phyloP scores from a whole-genome alignment of 441 rosid genomes.

The Adansonia madagascariensis region DNA sequence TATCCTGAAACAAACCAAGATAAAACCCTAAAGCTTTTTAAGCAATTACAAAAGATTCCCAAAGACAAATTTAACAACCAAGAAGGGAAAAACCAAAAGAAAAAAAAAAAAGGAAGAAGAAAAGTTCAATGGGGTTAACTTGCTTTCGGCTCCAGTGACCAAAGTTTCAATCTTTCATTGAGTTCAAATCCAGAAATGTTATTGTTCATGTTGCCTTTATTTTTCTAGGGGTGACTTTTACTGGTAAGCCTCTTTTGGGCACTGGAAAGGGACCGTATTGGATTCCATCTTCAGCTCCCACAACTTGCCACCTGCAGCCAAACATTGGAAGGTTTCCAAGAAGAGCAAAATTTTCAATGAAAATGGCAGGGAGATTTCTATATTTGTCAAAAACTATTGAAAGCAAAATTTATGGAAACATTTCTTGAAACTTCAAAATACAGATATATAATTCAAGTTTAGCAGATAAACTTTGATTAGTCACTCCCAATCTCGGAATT shows the following conservation, averaged over 20 bases:
- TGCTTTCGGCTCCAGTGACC: conserved; percentile 26
- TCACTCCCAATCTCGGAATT: background rate
- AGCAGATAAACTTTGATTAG: background rate
- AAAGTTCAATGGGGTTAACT: conserved; percentile 22
- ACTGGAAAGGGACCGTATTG: conserved; percentile 95
- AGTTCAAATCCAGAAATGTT: conserved; percentile 1
- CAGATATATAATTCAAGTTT: background rate
- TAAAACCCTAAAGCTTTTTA: background rate
- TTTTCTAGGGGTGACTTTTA: conserved; percentile 49
- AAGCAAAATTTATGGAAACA: conserved; percentile 15
- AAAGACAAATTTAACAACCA: conserved; percentile 1
- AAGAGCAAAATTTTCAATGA: background rate
- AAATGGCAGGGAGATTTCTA: background rate
- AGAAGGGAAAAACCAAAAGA: background rate
- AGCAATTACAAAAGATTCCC: conserved; percentile 23
- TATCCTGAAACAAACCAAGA: background rate
- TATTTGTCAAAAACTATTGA: background rate
- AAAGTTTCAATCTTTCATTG: conserved; percentile 11
- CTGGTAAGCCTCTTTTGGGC: conserved; percentile 76
- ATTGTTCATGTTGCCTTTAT: conserved; percentile 22
- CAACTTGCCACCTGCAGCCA: conserved; percentile 72
- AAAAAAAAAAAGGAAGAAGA: no score
- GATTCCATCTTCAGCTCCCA: conserved; percentile 72
- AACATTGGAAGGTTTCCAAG: background rate
- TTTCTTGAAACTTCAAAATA: background rate